phyloP scores from a whole-genome alignment of 2,329 filamentous ascomycete species.

The Penicillium sp. region DNA sequence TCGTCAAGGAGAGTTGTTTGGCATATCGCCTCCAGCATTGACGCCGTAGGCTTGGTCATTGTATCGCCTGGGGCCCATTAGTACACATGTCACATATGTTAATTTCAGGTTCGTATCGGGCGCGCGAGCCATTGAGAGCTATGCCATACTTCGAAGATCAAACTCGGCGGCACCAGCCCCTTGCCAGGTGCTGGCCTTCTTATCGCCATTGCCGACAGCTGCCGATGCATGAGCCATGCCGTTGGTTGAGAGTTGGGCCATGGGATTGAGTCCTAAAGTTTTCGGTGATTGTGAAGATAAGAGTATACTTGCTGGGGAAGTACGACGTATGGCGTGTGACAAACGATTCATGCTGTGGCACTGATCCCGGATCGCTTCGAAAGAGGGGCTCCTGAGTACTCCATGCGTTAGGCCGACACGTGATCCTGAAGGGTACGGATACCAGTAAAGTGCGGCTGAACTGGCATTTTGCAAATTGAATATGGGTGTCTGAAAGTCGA shows the following conservation, averaged over 20 bases:
- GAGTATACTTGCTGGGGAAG: conserved; percentile 9
- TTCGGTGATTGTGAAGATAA: neutral
- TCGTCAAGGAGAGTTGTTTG: conserved; percentile 78
- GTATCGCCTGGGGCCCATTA: conserved; percentile 57
- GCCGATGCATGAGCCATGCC: conserved; percentile 9
- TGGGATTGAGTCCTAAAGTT: conserved; percentile 12
- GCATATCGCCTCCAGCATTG: conserved; percentile 80
- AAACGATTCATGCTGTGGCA: conserved; percentile 17
- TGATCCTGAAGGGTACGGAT: neutral
- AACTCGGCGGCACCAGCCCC: conserved; percentile 56
- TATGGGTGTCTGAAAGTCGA: too few relatives aligned
- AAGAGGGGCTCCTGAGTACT: conserved; percentile 3
- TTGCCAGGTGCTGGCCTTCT: conserved; percentile 36
- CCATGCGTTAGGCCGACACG: neutral
- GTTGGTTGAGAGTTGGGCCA: conserved; percentile 23
- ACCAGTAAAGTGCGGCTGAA: neutral
- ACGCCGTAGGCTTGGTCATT: conserved; percentile 72
- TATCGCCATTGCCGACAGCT: neutral
- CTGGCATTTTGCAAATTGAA: too few relatives aligned
- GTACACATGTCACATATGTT: neutral
- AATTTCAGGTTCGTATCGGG: neutral
- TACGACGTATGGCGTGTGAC: conserved; percentile 11
- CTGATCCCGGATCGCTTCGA: conserved; percentile 8
- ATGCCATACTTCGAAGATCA: conserved; percentile 55
- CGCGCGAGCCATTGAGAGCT: neutral